Conservation (phyloP, 306 rosid genomes). For the Morella rubra region DNA sequence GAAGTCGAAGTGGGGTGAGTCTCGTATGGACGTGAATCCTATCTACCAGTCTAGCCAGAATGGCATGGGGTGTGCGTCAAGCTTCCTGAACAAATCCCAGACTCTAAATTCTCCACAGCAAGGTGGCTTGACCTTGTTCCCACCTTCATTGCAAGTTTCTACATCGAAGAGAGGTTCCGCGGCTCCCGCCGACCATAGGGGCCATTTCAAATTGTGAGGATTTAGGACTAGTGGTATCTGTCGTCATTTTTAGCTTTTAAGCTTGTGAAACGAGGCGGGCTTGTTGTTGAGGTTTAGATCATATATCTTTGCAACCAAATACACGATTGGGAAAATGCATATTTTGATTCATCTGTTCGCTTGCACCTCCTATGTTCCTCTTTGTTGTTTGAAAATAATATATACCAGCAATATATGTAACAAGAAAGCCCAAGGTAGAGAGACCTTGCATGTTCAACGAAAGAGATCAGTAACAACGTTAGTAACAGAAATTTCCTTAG, state of each 20-base stretch:
- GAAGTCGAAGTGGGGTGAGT: constrained; percentile 19
- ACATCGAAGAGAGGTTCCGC: constrained; percentile 13
- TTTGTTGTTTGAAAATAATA: neutral
- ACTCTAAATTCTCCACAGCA: constrained; percentile 16
- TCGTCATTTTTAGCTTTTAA: neutral
- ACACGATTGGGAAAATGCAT: neutral
- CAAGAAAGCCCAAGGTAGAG: too few species aligned
- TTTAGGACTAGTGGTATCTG: neutral
- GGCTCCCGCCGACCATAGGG: constrained; percentile 8
- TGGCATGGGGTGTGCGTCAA: constrained; percentile 17
- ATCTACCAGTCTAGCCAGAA: neutral
- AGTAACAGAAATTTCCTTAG: too few species aligned
- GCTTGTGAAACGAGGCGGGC: neutral
- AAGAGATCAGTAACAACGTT: too few species aligned
- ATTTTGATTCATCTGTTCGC: neutral
- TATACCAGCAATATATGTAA: too few species aligned
- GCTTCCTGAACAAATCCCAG: constrained; percentile 30
- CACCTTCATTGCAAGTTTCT: constrained; percentile 11
- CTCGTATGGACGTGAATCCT: neutral
- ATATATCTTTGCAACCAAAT: neutral
- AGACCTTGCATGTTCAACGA: too few species aligned
- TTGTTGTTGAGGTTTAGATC: neutral
- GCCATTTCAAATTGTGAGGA: constrained; percentile 11
- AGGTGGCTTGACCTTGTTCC: constrained; percentile 14
- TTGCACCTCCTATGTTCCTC: neutral